Evolutionary conservation across 331 rosid species (phyloP).

Genomic region (Quercus tomentella): DNA sequence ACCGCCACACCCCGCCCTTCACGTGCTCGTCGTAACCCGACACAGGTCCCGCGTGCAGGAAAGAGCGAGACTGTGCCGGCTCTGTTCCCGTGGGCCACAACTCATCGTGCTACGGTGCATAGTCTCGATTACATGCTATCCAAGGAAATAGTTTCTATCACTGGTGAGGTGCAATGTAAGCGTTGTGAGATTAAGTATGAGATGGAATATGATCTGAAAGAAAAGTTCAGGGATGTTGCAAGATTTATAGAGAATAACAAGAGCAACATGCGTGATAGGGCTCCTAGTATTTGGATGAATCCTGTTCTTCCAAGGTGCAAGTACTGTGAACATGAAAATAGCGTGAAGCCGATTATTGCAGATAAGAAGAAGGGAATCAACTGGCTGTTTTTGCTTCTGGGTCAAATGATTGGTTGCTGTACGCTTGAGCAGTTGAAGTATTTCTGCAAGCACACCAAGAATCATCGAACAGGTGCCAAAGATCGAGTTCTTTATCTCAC

Average conservation of each 20-base stretch:
- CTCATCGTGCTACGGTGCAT: constrained; percentile 20
- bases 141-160: constrained; percentile 9
- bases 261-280: too few species aligned
- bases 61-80: constrained; percentile 8
- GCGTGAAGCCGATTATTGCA: too few species aligned
- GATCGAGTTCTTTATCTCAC: too few species aligned
- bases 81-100: constrained; percentile 47
- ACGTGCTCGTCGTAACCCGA: not conserved
- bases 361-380: too few species aligned
- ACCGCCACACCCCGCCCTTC: not conserved
- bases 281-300: too few species aligned
- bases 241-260: constrained; percentile 3
- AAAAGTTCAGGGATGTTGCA: constrained; percentile 33
- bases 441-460: too few species aligned
- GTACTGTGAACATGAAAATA: too few species aligned
- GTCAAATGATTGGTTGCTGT: too few species aligned
- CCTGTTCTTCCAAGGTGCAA: too few species aligned
- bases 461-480: too few species aligned
- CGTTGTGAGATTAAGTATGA: constrained; percentile 24
- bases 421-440: too few species aligned
- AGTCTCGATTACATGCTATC: not conserved
- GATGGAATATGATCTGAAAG: constrained; percentile 12
- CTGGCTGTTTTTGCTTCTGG: too few species aligned
- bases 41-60: not conserved
- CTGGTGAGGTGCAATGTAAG: constrained; percentile 37